Percentiles rank a stretch among this genome's conserved stretches.
phyloP scores from a whole-genome alignment of 495 filamentous ascomycete genomes.

The Cairneyella variabilis region DNA sequence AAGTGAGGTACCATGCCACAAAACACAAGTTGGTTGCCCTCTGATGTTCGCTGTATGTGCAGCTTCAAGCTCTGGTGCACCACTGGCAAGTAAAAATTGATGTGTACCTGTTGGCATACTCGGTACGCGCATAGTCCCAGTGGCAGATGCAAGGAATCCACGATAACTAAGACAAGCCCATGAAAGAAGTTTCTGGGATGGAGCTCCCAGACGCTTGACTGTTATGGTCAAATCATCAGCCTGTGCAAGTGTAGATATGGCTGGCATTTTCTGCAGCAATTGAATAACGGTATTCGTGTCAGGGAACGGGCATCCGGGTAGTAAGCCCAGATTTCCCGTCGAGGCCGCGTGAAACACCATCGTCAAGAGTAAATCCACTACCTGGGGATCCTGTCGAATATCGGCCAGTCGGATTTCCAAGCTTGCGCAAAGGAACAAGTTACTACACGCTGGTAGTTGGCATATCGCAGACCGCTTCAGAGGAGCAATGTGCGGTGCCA shows the following conservation, averaged over 20 bases:
- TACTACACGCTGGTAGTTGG: constrained; percentile 4
- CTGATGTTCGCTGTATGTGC: constrained; percentile 15
- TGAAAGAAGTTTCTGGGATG: constrained; percentile 21
- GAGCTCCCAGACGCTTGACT: constrained; percentile 6
- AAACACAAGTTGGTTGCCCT: constrained; percentile 13
- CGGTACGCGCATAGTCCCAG: constrained; percentile 21
- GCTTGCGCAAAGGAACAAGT: constrained; percentile 11
- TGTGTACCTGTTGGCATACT: constrained; percentile 24
- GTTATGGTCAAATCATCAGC: not conserved
- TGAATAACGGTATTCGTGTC: constrained; percentile 4
- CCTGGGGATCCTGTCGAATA: constrained; percentile 13
- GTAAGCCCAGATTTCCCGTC: constrained; percentile 20
- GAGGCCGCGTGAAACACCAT: constrained; percentile 21
- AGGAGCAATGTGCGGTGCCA: not conserved
- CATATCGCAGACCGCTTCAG: constrained; percentile 26
- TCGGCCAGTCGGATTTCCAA: constrained; percentile 8
- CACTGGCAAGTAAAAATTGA: constrained; percentile 34
- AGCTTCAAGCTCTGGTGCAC: constrained; percentile 23
- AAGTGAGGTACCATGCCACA: constrained; percentile 33
- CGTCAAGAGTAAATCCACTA: constrained; percentile 20
- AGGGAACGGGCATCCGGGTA: constrained; percentile 27
- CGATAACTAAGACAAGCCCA: constrained; percentile 29
- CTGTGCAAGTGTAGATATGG: constrained; percentile 1
- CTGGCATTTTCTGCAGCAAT: constrained; percentile 23
- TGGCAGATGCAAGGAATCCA: constrained; percentile 30